These are phyloP conservation scores for Ceratocystis destructans DNA, from an alignment of 2,329 filamentous ascomycete species.

Conservation along the genomic window DNA sequence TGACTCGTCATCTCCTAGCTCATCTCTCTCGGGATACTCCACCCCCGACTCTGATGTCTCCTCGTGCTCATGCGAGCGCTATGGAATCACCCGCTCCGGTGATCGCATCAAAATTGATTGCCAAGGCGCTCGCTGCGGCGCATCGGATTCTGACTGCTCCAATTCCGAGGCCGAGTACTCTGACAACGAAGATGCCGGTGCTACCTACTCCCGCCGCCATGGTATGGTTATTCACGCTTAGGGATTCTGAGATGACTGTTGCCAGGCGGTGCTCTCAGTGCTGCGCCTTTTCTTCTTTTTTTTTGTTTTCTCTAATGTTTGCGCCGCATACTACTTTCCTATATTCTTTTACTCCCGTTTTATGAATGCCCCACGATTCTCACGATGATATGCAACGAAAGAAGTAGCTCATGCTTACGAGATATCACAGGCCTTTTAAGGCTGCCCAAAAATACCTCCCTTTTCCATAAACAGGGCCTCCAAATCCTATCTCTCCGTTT, in stretches of 20 bases:
- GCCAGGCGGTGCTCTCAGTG: not conserved
- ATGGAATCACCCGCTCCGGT: constrained; percentile 86
- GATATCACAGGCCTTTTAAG: not conserved
- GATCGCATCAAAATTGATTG: constrained; percentile 95
- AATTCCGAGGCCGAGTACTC: constrained; percentile 39
- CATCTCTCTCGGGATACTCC: constrained; percentile 63
- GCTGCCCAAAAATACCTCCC: not conserved
- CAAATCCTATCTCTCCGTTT: not conserved
- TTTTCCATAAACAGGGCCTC: not conserved
- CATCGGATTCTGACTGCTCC: constrained; percentile 32
- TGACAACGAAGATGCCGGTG: constrained; percentile 30
- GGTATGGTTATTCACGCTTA: constrained; percentile 41
- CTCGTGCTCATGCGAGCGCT: constrained; percentile 86
- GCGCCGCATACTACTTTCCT: not conserved
- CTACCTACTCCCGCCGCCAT: constrained; percentile 45
- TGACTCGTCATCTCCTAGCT: constrained; percentile 61
- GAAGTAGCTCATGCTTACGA: not conserved
- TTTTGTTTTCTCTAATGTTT: not conserved
- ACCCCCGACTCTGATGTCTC: constrained; percentile 62
- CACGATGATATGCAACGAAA: not conserved
- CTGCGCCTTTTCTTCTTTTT: not conserved
- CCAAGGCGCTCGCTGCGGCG: constrained; percentile 70
- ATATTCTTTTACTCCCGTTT: not conserved
- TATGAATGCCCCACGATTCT: not conserved
- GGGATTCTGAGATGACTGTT: not conserved